Evolutionary conservation across 805 yeast genomes (phyloP).

Genomic region (Lipomyces lipofer): DNA sequence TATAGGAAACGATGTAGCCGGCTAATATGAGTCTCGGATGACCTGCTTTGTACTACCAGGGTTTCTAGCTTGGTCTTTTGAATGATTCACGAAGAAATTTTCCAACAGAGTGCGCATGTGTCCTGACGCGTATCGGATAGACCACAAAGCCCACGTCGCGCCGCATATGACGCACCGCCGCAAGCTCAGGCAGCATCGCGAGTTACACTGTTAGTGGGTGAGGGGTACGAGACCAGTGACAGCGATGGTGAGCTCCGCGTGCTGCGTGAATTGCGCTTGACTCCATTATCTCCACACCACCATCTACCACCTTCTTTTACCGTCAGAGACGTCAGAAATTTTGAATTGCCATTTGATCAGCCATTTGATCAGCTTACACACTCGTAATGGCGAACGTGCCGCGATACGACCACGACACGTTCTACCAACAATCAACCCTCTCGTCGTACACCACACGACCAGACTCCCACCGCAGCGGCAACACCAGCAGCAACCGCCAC

Average conservation of each 20-base stretch:
- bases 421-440: slow-evolving; percentile 7
- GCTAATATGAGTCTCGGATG: too few relatives aligned
- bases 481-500: slow-evolving; percentile 1
- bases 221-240: too few relatives aligned
- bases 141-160: not conserved
- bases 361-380: not conserved
- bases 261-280: not conserved
- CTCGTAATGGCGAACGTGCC: not conserved
- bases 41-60: too few relatives aligned
- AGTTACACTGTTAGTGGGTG: too few relatives aligned
- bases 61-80: too few relatives aligned
- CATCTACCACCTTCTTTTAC: not conserved
- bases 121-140: too few relatives aligned
- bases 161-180: slow-evolving; percentile 13
- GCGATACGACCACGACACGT: slow-evolving; percentile 7
- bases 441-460: slow-evolving; percentile 11
- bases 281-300: not conserved
- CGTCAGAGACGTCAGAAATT: too few relatives aligned
- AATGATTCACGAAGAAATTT: slow-evolving; percentile 2
- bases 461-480: slow-evolving; percentile 4
- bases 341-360: not conserved
- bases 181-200: slow-evolving; percentile 11
- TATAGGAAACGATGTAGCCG: too few relatives aligned
- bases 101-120: too few relatives aligned
- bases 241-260: too few relatives aligned